Evolutionary conservation across 1,284 basidiomycete species (phyloP), one percentile per base, ranked within the genome.

Genomic region (Naganishia liquefaciens): DNA sequence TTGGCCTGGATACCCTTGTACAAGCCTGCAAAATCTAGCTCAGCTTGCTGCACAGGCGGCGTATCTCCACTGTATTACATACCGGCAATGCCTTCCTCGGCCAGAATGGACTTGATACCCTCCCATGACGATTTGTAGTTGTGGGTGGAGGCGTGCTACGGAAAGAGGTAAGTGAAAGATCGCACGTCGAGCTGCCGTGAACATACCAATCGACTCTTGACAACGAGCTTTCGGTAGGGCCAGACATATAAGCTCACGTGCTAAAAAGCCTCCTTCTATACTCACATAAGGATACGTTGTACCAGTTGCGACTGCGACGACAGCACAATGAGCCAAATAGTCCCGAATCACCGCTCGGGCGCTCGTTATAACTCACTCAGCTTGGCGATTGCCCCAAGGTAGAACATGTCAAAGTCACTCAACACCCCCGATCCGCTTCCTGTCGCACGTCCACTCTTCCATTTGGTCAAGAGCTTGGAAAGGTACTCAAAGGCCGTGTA

Each of bases 401-500:
- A 73, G 82, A 97, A 95, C 77, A 91, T 89, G 75, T 97, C 93
- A 82, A 86, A 84, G 74, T 95, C 91, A 25, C 86, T 84, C 40
- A 95, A 80, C 5, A 85, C 68, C 53, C 72, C 72, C 19, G 67
- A 64, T 40, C 61, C 66, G n/a, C 82, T 83, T 43, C 81, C 79
- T 23, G 80, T 81, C 63, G 79, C 71, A 47, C 80, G 81, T 43
- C 85, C 81, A 25, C 86, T 75, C 68, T 81, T 84, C 40, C 82
- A 82, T 63, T 83, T 82, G 55, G 90, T 79, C 65, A 91, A 73
- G 51, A 84, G 72, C 71, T 93, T 93, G 83, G 93, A 93, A 68
- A 96, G 81, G 75, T 95, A 90, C 78, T 90, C 88, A 67, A 87
- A 96, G 0, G 88, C 84, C 7, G 90, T 93, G 74, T 93, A 93